Evolutionary conservation across 257 asterid species (phyloP), one percentile per base, ranked within the genome.

Genomic region (Gentiana dahurica): DNA sequence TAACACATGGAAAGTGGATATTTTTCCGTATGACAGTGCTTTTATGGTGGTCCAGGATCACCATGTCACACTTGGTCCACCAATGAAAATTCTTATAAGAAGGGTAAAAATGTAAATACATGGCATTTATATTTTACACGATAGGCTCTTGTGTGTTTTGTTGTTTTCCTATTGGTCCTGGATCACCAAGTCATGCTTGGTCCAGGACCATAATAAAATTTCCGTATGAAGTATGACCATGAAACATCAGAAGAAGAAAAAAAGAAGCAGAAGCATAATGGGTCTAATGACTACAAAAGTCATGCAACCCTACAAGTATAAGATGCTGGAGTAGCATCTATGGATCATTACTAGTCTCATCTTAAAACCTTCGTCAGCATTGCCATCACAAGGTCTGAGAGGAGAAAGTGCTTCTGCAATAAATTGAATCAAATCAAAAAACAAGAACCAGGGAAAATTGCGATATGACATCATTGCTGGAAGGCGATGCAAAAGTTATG

Each of bases 241-340:
- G 24, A 24, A 24, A 24, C 1, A 24, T 24, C 24, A 24, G 24
- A 24, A 5, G 83, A 73, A 63, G 24, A 49, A 45, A 32, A 12
- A n/a, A 59, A 15, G 24, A 15, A 15, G 24, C 9, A 41, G 6
- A 41, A 5, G 46, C 8, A 41, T 24, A 24, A 24, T 24, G 24
- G 24, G 24, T 24, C 24, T 24, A 24, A 24, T 24, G 24, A 24
- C 24, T 24, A 24, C 24, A 24, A 24, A 24, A 24, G 1, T 24
- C 24, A 41, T 34, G 8, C 35, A 5, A 48, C 35, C 12, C 41
- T 43, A 24, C 24, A 24, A 24, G 24, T 24, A 24, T 24, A 24
- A 55, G 44, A 48, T 46, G 51, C 68, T 51, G 38, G 58, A 61
- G 38, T 65, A 64, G 12, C 82, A 90, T 96, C 95, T 80, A 73